Base-by-base conservation (phyloP, 495 filamentous ascomycete species). In the Xylaria curta region DNA sequence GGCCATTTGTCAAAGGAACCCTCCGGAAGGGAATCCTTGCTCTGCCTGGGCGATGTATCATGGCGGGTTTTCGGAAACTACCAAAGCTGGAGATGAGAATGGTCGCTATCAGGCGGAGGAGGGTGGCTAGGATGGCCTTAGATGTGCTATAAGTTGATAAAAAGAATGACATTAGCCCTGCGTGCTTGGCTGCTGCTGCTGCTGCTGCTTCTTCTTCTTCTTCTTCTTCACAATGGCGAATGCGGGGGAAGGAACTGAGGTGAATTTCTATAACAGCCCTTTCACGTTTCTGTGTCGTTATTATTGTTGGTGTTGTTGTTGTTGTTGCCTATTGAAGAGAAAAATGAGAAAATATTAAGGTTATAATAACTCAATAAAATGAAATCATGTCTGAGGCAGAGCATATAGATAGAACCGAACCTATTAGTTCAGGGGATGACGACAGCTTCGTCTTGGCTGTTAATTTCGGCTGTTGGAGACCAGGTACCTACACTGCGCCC, bases 1-100 rank as follows among this genome's bases (percentile, higher is more conserved):
- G 68, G 36, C 60, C 64, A 38, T 64, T 60, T 31, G 51, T 28
- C 46, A 70, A 17, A 46, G 66, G 68, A 21, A 21, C 59, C 67
- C 68, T 71, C 31, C 76, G 54, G 36, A 44, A 47, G 63, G 77
- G 72, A 38, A 72, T 60, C 33, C 56, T 72, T 47, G 31, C 73
- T 66, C 67, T 63, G 73, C 68, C 68, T 73, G 64, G 63, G 42
- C 46, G 76, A 33, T 70, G 67, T 2, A 77, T 72, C 70, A 77
- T 75, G 36, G 36, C 65, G 51, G 70, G 72, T 9, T 53, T 62
- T 42, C 54, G 66, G 15, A 38, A 47, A 15, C 51, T 28, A 13
- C 46, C 46, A 15, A 72, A 31, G 70, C 31, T 68, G 28, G 28
- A 31, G 28, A 31, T 1, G 49, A 54, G 53, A n/a, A 65, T 51